Conservation (phyloP, 139 green algal genomes). For the Zygnema circumcarinatum region DNA sequence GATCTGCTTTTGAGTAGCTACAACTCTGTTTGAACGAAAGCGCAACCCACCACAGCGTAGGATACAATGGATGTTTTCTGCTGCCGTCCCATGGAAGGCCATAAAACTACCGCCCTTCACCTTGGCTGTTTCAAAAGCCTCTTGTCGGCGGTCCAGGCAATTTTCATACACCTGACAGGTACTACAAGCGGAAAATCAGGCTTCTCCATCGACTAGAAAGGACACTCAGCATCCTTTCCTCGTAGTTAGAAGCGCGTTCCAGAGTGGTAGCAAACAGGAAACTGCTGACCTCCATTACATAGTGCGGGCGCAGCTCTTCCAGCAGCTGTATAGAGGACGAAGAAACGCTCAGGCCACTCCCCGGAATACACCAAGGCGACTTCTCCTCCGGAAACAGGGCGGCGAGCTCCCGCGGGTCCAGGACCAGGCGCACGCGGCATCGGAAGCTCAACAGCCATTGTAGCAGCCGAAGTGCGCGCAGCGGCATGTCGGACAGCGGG, state of each 20-base stretch:
- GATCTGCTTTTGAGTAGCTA: too few species aligned
- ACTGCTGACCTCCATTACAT: constrained; percentile 19
- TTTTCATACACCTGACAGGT: background rate
- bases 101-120: constrained; percentile 40
- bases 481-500: constrained; percentile 3
- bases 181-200: background rate
- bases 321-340: background rate
- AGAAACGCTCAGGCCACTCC: background rate
- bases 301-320: background rate
- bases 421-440: background rate
- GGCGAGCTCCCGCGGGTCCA: constrained; percentile 12
- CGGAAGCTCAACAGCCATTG: constrained; percentile 34
- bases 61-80: constrained; percentile 54
- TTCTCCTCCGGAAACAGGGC: constrained; percentile 8
- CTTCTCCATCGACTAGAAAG: background rate
- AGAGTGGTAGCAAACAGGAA: too few species aligned
- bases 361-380: constrained; percentile 26
- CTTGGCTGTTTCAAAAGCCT: constrained; percentile 21
- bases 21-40: too few species aligned
- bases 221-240: background rate
- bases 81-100: constrained; percentile 46
- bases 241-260: too few species aligned
- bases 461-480: constrained; percentile 18
- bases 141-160: background rate
- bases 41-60: constrained; percentile 37